Base-by-base conservation (phyloP, 495 filamentous ascomycete species). In the Aspergillus bridgeri region DNA sequence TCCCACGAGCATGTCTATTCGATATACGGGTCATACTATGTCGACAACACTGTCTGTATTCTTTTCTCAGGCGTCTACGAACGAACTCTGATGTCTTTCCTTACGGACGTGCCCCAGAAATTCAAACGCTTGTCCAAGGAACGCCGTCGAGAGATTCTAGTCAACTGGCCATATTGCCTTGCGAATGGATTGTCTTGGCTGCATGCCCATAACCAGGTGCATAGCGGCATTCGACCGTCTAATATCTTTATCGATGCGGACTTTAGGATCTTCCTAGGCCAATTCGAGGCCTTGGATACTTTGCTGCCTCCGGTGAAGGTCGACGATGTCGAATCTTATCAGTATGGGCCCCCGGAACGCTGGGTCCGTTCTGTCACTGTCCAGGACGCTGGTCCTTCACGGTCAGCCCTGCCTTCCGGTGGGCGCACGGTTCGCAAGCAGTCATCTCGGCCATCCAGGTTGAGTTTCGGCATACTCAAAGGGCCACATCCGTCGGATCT, bases 141-240 rank as follows among this genome's bases (percentile, higher is more conserved):
- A 54, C 80, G 83, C n/a, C 84, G 89, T 24, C 82, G 88, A 25
- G 72, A 79, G 27, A 77, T 87, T 3, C 69, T 96, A 17, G 77
- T 96, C 63, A 86, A 88, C 61, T 96, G 93, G 92, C 84, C 93
- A 43, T 90, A 92, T 69, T 96, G 93, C 66, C 80, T 98, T 2
- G 79, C 83, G 0, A 88, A 91, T 60, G 89, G 87, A 9, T 66
- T 96, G 21, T 84, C 86, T 46, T 90, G 84, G 68, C 78, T 96
- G 2, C 91, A 96, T 71, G 80, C 80, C 25, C 81, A 81, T 56
- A 88, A 87, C 15, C 80, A 89, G 43, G 76, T 82, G 2, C 93
- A 98, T 60, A 80, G 88, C n/a, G 84, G 85, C 42, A 90, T 98
- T 63, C 85, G 86, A 48, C 93, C 93, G 9, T 91, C 90, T 3